Evolutionary conservation across 2,329 filamentous ascomycete genomes (phyloP), one percentile per base, ranked within the genome.

Genomic region (Iodosphaeria phyllophila): DNA sequence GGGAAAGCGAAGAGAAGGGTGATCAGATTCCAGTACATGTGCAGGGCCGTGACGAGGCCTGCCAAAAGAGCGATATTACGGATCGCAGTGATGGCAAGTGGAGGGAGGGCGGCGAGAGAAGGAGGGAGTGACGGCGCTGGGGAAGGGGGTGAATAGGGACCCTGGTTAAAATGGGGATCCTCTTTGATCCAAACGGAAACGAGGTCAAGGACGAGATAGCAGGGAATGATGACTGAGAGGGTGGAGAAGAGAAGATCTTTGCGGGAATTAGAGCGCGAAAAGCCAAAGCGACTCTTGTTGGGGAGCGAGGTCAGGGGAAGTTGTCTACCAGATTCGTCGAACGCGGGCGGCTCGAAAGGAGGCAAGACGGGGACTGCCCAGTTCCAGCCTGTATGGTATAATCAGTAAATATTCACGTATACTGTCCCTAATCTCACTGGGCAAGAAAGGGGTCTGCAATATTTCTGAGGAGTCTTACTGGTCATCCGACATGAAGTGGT

Each of bases 161-260:
- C 60, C 13, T 64, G 41, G 29, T 70, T 40, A 48, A 84, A 92
- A 51, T 86, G 92, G 0, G 75, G 72, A 38, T 95, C 86, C 26
- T 66, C 63, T 35, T 74, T 70, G 53, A 80, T 72, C 32, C 69
- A 32, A 2, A 71, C 60, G 39, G 76, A 77, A 26, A 79, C 46
- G 5, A 69, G 29, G 46, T 93, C 86, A 6, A 92, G 52, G 6
- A 64, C 31, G 8, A 89, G 33, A 41, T 79, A 89, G 33, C 58
- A 27, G 1, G 42, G 55, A 18, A 60, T 28, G 3, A 65, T 27
- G n/a, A 74, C 49, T 5, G 41, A 52, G 8, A 70, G 30, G 14
- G 57, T 56, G 10, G 40, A 35, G 28, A 47, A 43, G 20, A 72
- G 28, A 21, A 74, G 58, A 3, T 51, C 39, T 13, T 35, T 36